These are phyloP conservation scores for Ilex asprella DNA, from an alignment of 257 asterid species.

Conservation along the genomic window DNA sequence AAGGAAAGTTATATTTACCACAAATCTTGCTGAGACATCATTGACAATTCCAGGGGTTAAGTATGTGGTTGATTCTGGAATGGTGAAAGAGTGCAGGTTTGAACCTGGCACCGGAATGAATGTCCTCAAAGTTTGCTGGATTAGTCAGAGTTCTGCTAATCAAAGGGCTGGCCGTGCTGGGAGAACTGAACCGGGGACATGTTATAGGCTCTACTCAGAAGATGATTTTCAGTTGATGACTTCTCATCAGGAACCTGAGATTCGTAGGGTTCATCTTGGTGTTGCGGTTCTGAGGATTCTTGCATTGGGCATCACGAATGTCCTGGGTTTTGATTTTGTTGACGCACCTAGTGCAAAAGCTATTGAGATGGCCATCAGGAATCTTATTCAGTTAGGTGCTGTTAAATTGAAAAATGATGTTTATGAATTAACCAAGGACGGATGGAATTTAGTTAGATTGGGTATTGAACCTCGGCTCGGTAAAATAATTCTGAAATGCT, in stretches of 20 bases:
- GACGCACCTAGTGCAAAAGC: conserved; percentile 74
- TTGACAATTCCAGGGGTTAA: conserved; percentile 91
- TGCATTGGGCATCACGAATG: conserved; percentile 70
- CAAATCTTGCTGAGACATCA: conserved; percentile 96
- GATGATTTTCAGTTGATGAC: conserved; percentile 60
- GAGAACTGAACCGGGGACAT: conserved; percentile 86
- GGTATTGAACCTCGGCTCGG: conserved; percentile 95
- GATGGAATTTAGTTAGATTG: conserved; percentile 65
- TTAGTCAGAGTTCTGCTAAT: conserved; percentile 90
- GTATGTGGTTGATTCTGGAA: conserved; percentile 86
- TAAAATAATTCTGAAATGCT: conserved; percentile 66
- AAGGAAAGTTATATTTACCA: conserved; percentile 75
- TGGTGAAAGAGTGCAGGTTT: conserved; percentile 76
- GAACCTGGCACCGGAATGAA: conserved; percentile 88
- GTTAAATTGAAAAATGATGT: conserved; percentile 31
- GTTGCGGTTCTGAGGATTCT: conserved; percentile 85
- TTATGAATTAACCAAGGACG: conserved; percentile 52
- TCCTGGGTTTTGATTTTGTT: conserved; percentile 67
- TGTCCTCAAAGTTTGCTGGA: conserved; percentile 56
- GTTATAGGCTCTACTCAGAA: conserved; percentile 71
- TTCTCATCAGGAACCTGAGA: conserved; percentile 82
- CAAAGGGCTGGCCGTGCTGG: conserved; percentile 99
- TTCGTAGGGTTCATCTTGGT: conserved; percentile 85
- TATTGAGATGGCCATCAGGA: conserved; percentile 66
- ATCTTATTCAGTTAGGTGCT: conserved; percentile 75